phyloP scores from a whole-genome alignment of 495 filamentous ascomycete genomes.

The Neurospora hispaniola region DNA sequence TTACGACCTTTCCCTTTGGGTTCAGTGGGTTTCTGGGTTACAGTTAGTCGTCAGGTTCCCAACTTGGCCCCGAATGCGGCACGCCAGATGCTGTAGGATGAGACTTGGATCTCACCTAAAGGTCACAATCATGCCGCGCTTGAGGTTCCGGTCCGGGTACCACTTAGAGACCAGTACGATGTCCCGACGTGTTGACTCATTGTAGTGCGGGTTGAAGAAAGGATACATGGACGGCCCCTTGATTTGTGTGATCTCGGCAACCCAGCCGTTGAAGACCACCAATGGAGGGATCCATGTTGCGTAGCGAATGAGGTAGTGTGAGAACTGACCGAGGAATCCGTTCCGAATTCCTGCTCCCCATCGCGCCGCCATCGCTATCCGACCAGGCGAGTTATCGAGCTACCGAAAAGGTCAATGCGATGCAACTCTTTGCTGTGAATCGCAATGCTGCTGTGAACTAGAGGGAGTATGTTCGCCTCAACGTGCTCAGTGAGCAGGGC shows the following conservation, averaged over 20 bases:
- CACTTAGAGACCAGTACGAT: constrained; percentile 42
- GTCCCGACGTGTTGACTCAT: constrained; percentile 43
- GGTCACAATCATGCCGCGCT: constrained; percentile 44
- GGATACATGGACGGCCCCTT: constrained; percentile 68
- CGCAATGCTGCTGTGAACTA: not conserved
- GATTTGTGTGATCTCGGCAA: constrained; percentile 52
- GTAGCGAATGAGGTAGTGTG: constrained; percentile 39
- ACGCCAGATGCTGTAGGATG: not conserved
- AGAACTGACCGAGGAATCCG: constrained; percentile 25
- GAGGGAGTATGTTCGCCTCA: not conserved
- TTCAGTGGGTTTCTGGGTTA: constrained; percentile 49
- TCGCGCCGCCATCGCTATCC: constrained; percentile 12
- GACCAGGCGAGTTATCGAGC: not conserved
- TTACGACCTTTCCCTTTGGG: constrained; percentile 49
- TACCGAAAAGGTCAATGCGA: not conserved
- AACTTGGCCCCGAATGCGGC: not conserved
- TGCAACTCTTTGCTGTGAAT: not conserved
- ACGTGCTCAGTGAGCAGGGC: not conserved
- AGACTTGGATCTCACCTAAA: constrained; percentile 32
- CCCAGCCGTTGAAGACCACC: constrained; percentile 52
- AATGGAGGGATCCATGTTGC: constrained; percentile 52
- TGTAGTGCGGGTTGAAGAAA: constrained; percentile 55
- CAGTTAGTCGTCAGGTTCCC: constrained; percentile 3
- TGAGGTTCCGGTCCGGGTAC: constrained; percentile 31
- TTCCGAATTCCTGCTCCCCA: constrained; percentile 21